Base-by-base conservation (phyloP, 164 flowering plant genomes). In the Nelumbo lutea region DNA sequence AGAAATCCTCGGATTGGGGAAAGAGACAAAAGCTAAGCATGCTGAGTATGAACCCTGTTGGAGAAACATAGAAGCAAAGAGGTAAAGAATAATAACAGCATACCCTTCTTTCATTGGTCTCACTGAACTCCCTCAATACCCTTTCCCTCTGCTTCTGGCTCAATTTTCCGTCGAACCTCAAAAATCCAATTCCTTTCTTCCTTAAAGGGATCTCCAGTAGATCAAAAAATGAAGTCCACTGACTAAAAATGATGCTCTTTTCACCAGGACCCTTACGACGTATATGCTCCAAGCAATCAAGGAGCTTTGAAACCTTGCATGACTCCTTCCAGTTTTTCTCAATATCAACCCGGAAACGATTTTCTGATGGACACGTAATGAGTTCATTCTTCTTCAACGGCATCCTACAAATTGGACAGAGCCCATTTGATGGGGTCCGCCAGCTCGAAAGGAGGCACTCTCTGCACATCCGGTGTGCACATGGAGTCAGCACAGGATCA, bases 211-310 rank as follows among this genome's bases (percentile, higher is more conserved):
- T 84, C 81, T 91, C 86, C 68, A 91, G 46, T 13, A 90, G 87
- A 75, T 91, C 96, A 65, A 90, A 72, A 78, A 91, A 91, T 58
- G 96, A 78, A 55, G 97, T 91, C 96, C 93, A 91, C 70, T 90
- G 93, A 72, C 97, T 91, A 56, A 91, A 91, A 14, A 90, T 72
- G 46, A 91, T 87, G 83, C 88, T 83, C 80, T 91, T 91, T 73
- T 86, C 90, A 11, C 86, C 87, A 57, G 80, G 65, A 7, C 81
- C 71, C 0, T 82, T 78, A 8, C 3, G 50, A 0, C 69, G 62
- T 15, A 87, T 71, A 0, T 7, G 13, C 65, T 86, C 89, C 77
- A 90, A 70, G 81, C 84, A 90, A 14, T 80, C 68, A 65, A 90
- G 43, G 50, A 91, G 90, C 73, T 82, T 78, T 6, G 80, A 68